Conservation (phyloP, 202 grass and related monocot genomes). For the Setaria italica region DNA sequence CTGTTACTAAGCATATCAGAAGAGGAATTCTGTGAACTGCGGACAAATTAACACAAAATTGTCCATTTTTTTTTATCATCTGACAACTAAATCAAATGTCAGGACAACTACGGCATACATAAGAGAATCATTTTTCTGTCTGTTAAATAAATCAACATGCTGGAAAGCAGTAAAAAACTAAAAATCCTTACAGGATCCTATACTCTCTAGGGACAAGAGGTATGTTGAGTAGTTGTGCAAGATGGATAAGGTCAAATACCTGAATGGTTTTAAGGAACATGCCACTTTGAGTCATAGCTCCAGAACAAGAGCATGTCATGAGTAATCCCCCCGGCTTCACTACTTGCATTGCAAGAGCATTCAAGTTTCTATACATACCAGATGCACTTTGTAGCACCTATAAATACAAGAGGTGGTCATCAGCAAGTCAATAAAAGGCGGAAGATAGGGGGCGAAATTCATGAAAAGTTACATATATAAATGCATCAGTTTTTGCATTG, state of each 20-base stretch:
- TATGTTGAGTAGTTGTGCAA: constrained; percentile 32
- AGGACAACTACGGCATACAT: background rate
- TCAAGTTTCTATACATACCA: constrained; percentile 94
- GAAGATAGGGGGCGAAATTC: background rate
- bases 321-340: constrained; percentile 81
- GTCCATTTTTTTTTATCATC: constrained; percentile 1
- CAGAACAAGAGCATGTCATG: constrained; percentile 98
- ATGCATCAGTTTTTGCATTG: background rate
- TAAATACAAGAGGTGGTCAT: constrained; percentile 41
- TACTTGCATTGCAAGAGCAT: constrained; percentile 89
- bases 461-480: background rate
- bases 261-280: constrained; percentile 81
- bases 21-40: constrained; percentile 17
- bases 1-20: constrained; percentile 27
- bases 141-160: constrained; percentile 6
- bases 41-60: constrained; percentile 15
- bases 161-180: constrained; percentile 1
- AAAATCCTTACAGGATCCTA: background rate
- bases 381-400: constrained; percentile 94
- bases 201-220: constrained; percentile 22
- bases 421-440: background rate
- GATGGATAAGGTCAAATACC: constrained; percentile 46
- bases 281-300: constrained; percentile 97
- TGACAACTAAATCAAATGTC: background rate
- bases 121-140: background rate